Evolutionary conservation across 108 stramenopile species (phyloP), one percentile per base, ranked within the genome.

Genomic region (Pseudonitzschia multiseries): DNA sequence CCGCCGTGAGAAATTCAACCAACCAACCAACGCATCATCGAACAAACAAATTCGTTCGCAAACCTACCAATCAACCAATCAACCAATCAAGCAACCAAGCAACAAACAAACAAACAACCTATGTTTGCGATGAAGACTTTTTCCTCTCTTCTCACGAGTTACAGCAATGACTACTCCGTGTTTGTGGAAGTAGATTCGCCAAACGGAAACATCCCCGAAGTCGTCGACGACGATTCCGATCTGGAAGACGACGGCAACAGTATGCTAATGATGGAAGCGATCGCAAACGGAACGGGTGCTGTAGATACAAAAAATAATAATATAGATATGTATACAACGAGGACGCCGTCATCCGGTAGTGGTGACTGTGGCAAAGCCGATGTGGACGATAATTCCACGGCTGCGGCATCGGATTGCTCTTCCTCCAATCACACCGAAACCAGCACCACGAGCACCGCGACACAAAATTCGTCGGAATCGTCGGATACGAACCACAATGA

Each of bases 61-160:
- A 14, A 5, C 4, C 46, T n/a, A n/a, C n/a, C n/a, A n/a, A n/a
- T n/a, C n/a, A n/a, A n/a, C n/a, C n/a, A n/a, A n/a, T 5, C 36
- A 36, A 36, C 6, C n/a, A n/a, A n/a, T n/a, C n/a, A n/a, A n/a
- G n/a, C 36, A 36, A 36, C 36, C 2, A 2, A 36, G 2, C 36
- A 6, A 5, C 36, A 6, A 36, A 36, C 36, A n/a, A n/a, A n/a
- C n/a, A 36, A 6, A 48, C 4, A 3, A 48, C 10, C 54, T 22
- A 56, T 56, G 54, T 56, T 56, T 56, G 54, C 54, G 24, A 56
- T 56, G 22, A 56, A 56, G 54, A 56, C 9, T 56, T 56, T 56
- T 13, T 26, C 21, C 26, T 20, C 13, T 22, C 24, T 56, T 24
- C 54, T 56, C 10, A 26, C 46, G 2, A 18, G 17, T 14, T 48